Evolutionary conservation across 108 stramenopile species (phyloP).

Genomic region (Mayamaea pseudoterrestris): DNA sequence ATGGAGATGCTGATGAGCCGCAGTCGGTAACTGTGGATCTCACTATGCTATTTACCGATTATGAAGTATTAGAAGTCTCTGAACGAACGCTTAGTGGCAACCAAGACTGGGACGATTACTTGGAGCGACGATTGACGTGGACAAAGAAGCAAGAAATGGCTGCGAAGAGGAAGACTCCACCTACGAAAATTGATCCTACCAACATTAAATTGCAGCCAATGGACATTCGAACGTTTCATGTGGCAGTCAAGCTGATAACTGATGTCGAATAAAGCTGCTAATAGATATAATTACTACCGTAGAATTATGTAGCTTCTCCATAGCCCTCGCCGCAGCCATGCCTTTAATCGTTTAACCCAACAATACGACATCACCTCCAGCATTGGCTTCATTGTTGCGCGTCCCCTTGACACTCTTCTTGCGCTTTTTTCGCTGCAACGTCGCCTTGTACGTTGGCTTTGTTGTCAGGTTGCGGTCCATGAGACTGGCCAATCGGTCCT

Average conservation of each 20-base stretch:
- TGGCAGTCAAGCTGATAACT: conserved; percentile 1
- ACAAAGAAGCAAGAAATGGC: background rate
- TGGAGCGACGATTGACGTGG: background rate
- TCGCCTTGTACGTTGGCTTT: conserved; percentile 10
- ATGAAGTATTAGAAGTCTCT: background rate
- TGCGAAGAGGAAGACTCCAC: background rate
- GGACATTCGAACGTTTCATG: conserved; percentile 8
- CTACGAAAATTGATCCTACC: background rate
- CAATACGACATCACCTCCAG: too few relatives aligned
- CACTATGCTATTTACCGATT: conserved; percentile 1
- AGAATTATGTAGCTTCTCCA: too few relatives aligned
- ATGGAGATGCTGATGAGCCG: conserved; percentile 46
- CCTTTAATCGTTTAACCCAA: too few relatives aligned
- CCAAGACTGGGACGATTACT: conserved; percentile 3
- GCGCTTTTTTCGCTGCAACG: background rate
- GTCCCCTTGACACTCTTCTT: conserved; percentile 1
- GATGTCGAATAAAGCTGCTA: too few relatives aligned
- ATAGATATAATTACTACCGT: too few relatives aligned
- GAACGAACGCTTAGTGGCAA: conserved; percentile 11
- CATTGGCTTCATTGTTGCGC: background rate
- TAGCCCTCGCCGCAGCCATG: too few relatives aligned
- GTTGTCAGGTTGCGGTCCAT: conserved; percentile 57
- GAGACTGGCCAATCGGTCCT: conserved; percentile 69
- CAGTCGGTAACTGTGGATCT: conserved; percentile 47
- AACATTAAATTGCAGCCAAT: background rate